Evolutionary conservation across 2,329 filamentous ascomycete genomes (phyloP).

Genomic region (Hawksworthiomyces lignivorus): DNA sequence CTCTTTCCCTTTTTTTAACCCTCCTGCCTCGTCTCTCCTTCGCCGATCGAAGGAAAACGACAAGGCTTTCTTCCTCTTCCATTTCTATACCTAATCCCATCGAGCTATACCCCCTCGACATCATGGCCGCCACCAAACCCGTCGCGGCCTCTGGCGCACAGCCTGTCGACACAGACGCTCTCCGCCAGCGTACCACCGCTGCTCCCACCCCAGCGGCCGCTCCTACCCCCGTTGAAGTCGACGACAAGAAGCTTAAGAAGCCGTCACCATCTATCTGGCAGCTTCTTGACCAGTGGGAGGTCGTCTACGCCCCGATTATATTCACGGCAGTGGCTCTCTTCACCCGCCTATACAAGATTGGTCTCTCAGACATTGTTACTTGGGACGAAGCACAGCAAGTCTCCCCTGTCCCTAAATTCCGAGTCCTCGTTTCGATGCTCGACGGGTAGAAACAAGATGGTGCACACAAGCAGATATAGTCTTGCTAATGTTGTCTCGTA

Average conservation of each 20-base stretch:
- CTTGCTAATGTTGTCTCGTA: slow-evolving; percentile 8
- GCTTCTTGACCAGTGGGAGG: slow-evolving; percentile 56
- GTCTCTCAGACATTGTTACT: slow-evolving; percentile 57
- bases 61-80: not conserved
- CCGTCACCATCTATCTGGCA: slow-evolving; percentile 54
- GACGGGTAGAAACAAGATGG: not conserved
- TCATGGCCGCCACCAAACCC: slow-evolving; percentile 48
- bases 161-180: slow-evolving; percentile 47
- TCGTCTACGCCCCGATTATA: slow-evolving; percentile 52
- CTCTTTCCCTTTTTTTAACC: not conserved
- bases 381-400: slow-evolving; percentile 61
- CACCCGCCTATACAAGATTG: slow-evolving; percentile 63
- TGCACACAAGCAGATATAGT: too few species aligned
- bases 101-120: slow-evolving; percentile 4
- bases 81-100: not conserved
- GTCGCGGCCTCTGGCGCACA: slow-evolving; percentile 54
- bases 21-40: not conserved
- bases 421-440: not conserved
- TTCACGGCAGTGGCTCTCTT: slow-evolving; percentile 57
- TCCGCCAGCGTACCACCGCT: slow-evolving; percentile 44
- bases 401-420: not conserved
- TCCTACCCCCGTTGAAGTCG: slow-evolving; percentile 33
- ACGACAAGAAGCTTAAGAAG: slow-evolving; percentile 49
- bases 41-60: not conserved
- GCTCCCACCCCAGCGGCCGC: slow-evolving; percentile 30